Base-by-base conservation (phyloP, 345 rosid genomes). In the Pistacia integerrima region DNA sequence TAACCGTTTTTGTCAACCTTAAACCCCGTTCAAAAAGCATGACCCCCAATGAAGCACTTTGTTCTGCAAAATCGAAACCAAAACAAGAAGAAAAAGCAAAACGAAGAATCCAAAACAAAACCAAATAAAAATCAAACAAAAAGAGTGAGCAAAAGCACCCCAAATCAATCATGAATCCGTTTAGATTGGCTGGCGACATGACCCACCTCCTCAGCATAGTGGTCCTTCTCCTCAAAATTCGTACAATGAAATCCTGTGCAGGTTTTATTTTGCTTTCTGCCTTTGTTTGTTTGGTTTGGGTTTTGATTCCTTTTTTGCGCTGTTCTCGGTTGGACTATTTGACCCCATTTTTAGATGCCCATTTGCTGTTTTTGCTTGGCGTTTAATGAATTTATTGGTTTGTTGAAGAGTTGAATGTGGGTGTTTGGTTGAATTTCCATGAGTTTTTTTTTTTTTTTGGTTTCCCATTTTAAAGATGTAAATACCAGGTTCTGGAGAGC, bases 171-270 rank as follows among this genome's bases (percentile, higher is more conserved):
- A 84, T 81, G 87, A 84, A 81, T 67, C 14, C 82, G 46, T 84
- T 84, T 65, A 63, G 85, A 71, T 44, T 84, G 12, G 81, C 73
- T 1, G 87, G 87, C 58, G 87, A 84, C 77, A 81, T 81, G 87
- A 81, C 87, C 72, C 85, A 84, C 73, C 82, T 84, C 30, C 73
- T 77, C 16, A 81, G 87, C 52, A 62, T 81, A 28, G 69, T 84
- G 18, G 79, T 84, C 8, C 79, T 84, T n/a, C 87, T 84, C 44
- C 85, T 81, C 46, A 84, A 84, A 73, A 84, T 84, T 72, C 84
- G 78, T 35, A 79, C 76, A 2, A 84, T 67, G 17, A 84, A 81
- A 59, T 84, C 85, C 22, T 84, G 87, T 64, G 83, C 83, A 0
- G 87, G 83, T 84, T 64, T 17, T 69, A 2, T 20, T 16, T 1